Percentiles rank a stretch among this genome's conserved stretches.
phyloP scores from a whole-genome alignment of 2,329 filamentous ascomycete genomes.

The Colletotrichum paranaense region DNA sequence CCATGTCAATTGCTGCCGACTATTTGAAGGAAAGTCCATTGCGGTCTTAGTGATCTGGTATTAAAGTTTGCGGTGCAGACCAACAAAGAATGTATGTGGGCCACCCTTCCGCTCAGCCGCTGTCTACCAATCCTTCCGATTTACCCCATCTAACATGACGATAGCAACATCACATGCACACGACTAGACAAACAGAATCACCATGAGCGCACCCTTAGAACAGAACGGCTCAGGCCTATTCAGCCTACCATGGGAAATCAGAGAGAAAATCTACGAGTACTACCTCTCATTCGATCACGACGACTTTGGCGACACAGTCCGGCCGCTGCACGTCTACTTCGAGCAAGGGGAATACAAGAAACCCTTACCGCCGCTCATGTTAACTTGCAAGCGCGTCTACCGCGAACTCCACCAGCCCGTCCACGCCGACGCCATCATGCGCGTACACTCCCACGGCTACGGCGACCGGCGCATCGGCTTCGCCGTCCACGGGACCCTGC shows the following conservation, averaged over 20 bases:
- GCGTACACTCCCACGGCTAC: slow-evolving; percentile 40
- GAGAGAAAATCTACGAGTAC: slow-evolving; percentile 27
- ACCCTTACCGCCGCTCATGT: slow-evolving; percentile 37
- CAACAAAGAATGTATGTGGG: not conserved
- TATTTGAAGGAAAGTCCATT: not conserved
- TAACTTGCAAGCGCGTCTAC: slow-evolving; percentile 45
- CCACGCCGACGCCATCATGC: slow-evolving; percentile 40
- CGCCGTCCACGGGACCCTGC: slow-evolving; percentile 43
- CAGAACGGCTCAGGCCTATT: not conserved
- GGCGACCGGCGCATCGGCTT: slow-evolving; percentile 42
- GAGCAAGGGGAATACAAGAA: slow-evolving; percentile 24
- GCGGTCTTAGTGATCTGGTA: not conserved
- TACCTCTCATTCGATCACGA: slow-evolving; percentile 27
- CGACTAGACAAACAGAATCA: not conserved
- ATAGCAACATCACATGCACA: not conserved
- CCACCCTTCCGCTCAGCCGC: too few relatives aligned
- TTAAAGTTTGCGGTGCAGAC: not conserved
- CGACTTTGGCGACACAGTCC: slow-evolving; percentile 26
- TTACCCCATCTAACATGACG: not conserved
- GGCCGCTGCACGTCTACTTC: slow-evolving; percentile 29
- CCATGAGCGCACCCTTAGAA: not conserved
- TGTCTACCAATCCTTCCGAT: not conserved
- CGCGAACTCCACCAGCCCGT: slow-evolving; percentile 41
- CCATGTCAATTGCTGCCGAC: not conserved
- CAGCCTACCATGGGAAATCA: slow-evolving; percentile 22